Evolutionary conservation across 1,284 basidiomycete species (phyloP), one percentile per base, ranked within the genome.

Genomic region (Chalciporus sp.): DNA sequence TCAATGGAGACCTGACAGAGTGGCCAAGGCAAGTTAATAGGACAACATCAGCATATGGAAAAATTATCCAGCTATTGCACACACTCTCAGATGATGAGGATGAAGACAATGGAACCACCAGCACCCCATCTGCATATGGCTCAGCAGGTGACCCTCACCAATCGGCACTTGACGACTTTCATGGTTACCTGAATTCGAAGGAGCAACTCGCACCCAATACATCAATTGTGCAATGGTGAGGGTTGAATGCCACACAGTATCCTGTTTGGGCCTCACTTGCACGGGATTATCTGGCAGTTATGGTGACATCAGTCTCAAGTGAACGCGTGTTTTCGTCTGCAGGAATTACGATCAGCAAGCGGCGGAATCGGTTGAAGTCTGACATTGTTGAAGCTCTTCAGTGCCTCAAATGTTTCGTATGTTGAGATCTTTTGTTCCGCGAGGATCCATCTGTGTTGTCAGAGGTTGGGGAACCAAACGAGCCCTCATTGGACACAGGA

Each of bases 331-430:
- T 59, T 4, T 59, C 44, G 4, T 54, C 37, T 1, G 2, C 44
- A 1, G 49, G 2, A 0, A 58, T 58, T 9, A 59, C 35, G 0
- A 55, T 59, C 12, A 49, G 6, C 20, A 59, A 59, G 7, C 3
- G 2, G 0, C 1, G 29, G 0, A 59, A 55, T 42, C 16, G 3
- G 0, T 47, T 59, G 1, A 44, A 10, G 0, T 4, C 2, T 1
- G 31, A 60, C 19, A 47, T 59, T 23, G 29, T 55, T 0, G 43
- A 59, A 7, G 51, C 40, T 11, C 41, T 58, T 3, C 55, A 57
- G 40, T 58, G 47, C 4, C 42, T 57, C 0, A 52, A 58, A 10
- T 57, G 27, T 14, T 11, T 51, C 5, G 48, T 57, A 1, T 2
- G 2, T 1, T 1, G 2, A 1, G 42, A 58, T 8, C 16, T 58